Evolutionary conservation across 352 stramenopile species (phyloP), one percentile per base, ranked within the genome.

Genomic region (Pythium insidiosum): DNA sequence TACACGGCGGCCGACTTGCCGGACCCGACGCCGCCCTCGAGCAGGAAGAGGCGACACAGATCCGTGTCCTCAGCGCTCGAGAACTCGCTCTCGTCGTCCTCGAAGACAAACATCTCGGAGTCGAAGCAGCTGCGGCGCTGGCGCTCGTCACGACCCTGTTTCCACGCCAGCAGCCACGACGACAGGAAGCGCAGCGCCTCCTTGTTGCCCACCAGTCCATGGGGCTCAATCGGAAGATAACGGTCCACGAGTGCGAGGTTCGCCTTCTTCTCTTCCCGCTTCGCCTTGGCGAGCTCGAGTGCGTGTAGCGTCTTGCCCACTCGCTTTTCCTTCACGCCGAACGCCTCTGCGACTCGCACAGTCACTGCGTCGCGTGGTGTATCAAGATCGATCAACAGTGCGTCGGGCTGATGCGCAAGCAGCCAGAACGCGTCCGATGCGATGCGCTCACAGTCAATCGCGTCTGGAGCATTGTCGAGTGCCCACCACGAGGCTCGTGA

Each of bases 1-100:
- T 86, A 88, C 7, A 90, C 77, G 1, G 72, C 67, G n/a, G 74
- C 72, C 3, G 77, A 90, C 53, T 92, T 92, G 36, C 80, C 80
- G 3, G 70, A 57, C 20, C 77, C 75, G 6, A 75, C 77, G 26
- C 82, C 72, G 5, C 79, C 79, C 23, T 88, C 53, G n/a, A 92
- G 37, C 11, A 92, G 61, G 38, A 92, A 87, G 18, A 92, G 23
- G 4, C 70, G 72, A 19, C 66, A 84, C 16, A 92, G 52, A 5
- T 82, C 67, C 3, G 50, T 50, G 7, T 87, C 71, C 2, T 72
- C 59, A n/a, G n/a, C n/a, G n/a, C 21, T 48, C 38, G 75, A 63
- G 39, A 61, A 22, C 13, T 42, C 34, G 21, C 66, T 73, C 6
- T 68, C 67, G 36, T 82, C 67, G 19, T 62, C 66, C 30, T 89